phyloP scores from a whole-genome alignment of 305 asterid genomes.

The Solanum hybrid region DNA sequence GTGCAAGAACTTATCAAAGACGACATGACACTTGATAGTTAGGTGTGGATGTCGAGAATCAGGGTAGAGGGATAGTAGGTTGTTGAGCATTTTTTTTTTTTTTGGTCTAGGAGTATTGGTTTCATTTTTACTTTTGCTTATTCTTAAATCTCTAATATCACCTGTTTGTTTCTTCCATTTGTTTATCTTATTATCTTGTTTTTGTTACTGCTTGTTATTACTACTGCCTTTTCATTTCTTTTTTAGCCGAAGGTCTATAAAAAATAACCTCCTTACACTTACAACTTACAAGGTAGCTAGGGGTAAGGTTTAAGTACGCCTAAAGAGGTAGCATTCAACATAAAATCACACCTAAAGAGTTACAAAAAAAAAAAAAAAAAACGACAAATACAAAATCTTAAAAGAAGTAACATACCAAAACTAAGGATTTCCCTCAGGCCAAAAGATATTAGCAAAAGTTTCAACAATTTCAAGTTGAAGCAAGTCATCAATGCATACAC shows the following conservation, averaged over 20 bases:
- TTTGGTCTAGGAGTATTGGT: no score
- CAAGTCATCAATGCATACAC: not conserved
- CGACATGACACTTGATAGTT: not conserved
- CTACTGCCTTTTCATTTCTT: no score
- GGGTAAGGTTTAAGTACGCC: no score
- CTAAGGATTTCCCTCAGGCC: not conserved
- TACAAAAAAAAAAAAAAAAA: not conserved
- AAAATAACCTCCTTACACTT: not conserved
- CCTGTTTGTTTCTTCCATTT: no score
- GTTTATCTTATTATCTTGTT: no score
- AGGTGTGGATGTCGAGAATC: not conserved
- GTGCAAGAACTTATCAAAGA: not conserved
- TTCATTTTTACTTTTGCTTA: not conserved
- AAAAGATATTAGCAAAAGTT: not conserved
- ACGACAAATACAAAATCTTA: not conserved
- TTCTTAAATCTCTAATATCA: not conserved
- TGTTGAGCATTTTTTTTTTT: no score
- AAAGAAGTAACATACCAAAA: not conserved
- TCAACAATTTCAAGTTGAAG: not conserved
- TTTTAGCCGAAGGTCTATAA: accelerated
- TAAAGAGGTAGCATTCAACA: not conserved
- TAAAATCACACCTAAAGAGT: not conserved
- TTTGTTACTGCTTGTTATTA: not conserved
- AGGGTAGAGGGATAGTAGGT: not conserved
- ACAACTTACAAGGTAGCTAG: not conserved